Evolutionary conservation across 2,329 filamentous ascomycete species (phyloP).

Genomic region (Hortaea sp.): DNA sequence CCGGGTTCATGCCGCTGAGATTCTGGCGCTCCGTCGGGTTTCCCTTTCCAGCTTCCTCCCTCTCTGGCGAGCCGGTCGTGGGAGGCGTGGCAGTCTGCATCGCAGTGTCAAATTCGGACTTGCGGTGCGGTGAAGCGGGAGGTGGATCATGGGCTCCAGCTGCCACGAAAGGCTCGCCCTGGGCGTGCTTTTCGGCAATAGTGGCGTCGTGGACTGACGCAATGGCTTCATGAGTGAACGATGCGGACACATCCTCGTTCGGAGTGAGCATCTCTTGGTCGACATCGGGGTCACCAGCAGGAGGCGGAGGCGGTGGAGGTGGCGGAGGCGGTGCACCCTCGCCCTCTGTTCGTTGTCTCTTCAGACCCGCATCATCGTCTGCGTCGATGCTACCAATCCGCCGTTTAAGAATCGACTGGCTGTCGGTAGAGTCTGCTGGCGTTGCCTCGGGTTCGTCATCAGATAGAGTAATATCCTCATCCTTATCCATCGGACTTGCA

Average conservation of each 20-base stretch:
- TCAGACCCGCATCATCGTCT: conserved; percentile 19
- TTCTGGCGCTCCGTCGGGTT: conserved; percentile 13
- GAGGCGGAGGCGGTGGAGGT: conserved; percentile 33
- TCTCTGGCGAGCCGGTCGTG: conserved; percentile 27
- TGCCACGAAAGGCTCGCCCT: conserved; percentile 15
- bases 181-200: background rate
- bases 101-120: conserved; percentile 14
- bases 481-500: conserved; percentile 11
- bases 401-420: conserved; percentile 17
- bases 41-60: conserved; percentile 20
- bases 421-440: conserved; percentile 12
- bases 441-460: conserved; percentile 18
- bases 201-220: conserved; percentile 5
- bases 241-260: conserved; percentile 18
- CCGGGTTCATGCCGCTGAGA: conserved; percentile 26
- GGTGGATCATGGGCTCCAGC: conserved; percentile 13
- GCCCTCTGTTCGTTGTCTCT: conserved; percentile 22
- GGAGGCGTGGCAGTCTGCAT: conserved; percentile 37
- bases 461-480: conserved; percentile 14
- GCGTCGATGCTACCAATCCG: conserved; percentile 20
- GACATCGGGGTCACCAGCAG: conserved; percentile 14
- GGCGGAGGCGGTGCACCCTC: conserved; percentile 24
- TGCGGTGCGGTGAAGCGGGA: conserved; percentile 9
- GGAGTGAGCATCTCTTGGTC: conserved; percentile 11
- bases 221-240: conserved; percentile 9